Evolutionary conservation across 331 rosid species (phyloP), one percentile per base, ranked within the genome.

Genomic region (Quercus lobata): DNA sequence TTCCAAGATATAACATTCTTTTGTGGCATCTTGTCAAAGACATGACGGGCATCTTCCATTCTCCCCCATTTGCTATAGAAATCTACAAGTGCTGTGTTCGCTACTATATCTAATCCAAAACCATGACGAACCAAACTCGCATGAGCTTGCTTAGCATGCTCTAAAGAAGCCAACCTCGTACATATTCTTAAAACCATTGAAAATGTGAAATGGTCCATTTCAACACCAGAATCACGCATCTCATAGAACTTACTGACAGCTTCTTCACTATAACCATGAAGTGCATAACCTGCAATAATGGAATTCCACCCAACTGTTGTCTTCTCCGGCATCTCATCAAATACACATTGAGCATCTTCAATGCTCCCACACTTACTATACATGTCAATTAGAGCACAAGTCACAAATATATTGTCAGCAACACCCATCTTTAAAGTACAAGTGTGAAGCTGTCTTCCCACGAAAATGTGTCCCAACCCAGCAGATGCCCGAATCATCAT

Each of bases 21-120:
- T 81, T 46, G 32, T 15, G 85, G 88, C 92, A 92, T 92, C 81
- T 82, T 82, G 74, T 94, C 90, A 49, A 94, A 94, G 76, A 94
- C 92, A 87, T 83, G 88, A 0, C 80, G 88, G 5, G 98, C 98
- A 72, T 92, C 97, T 82, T 89, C 90, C 81, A 91, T 82, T 75
- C 92, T 91, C 24, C 97, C 98, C 98, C 97, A 92, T 86, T 94
- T 94, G 90, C 98, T 82, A 76, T 94, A 94, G 83, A 94, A 92
- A 81, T 94, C 97, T 57, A 92, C 92, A 7, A 94, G 93, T n/a
- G 93, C 79, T 4, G 98, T 86, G 85, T 88, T 94, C 1, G 97
- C 97, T 73, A 94, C 97, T 54, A 90, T 54, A 69, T 94, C 97
- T 35, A 85, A 83, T 65, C 91, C 97, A 74, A 82, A 91, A 56